Conservation (phyloP, 2,329 filamentous ascomycete species). For the Ceratocystis cubensis region DNA sequence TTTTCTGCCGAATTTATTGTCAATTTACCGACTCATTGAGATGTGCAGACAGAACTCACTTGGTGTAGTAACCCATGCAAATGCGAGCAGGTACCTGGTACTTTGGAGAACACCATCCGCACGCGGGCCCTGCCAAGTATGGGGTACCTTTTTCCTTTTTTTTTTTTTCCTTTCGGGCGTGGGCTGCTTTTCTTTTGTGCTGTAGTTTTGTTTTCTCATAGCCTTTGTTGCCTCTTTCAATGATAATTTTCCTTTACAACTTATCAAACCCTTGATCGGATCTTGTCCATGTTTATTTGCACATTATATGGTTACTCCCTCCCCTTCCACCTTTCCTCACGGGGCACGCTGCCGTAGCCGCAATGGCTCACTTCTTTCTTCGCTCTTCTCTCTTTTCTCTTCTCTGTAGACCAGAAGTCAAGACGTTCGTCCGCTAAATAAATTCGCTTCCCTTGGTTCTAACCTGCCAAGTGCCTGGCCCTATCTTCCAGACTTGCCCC, state of each 20-base stretch:
- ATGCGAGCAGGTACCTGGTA: slow-evolving; percentile 1
- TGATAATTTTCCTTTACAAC: slow-evolving; percentile 2
- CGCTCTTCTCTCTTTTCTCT: neutral
- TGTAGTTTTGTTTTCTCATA: neutral
- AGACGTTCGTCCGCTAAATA: neutral
- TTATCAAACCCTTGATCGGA: neutral
- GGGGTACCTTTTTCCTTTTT: neutral
- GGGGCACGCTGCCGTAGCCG: neutral
- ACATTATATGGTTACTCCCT: neutral
- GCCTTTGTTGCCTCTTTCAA: neutral
- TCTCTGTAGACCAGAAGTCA: neutral
- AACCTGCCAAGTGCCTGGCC: neutral
- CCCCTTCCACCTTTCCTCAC: neutral
- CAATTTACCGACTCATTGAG: no score
- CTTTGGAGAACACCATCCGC: neutral
- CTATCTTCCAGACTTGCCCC: neutral
- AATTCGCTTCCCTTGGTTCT: neutral
- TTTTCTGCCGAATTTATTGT: no score
- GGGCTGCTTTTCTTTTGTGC: no score
- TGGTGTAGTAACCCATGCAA: neutral
- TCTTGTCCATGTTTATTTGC: neutral
- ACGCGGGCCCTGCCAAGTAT: slow-evolving; percentile 4
- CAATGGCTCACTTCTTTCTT: neutral
- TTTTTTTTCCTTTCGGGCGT: neutral
- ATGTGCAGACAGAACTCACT: no score